A percentile compares a stretch with the other conserved stretches of the same genome.
These are phyloP conservation scores for Exophiala oligosperma DNA, from an alignment of 2,329 filamentous ascomycete species.

Conservation along the genomic window DNA sequence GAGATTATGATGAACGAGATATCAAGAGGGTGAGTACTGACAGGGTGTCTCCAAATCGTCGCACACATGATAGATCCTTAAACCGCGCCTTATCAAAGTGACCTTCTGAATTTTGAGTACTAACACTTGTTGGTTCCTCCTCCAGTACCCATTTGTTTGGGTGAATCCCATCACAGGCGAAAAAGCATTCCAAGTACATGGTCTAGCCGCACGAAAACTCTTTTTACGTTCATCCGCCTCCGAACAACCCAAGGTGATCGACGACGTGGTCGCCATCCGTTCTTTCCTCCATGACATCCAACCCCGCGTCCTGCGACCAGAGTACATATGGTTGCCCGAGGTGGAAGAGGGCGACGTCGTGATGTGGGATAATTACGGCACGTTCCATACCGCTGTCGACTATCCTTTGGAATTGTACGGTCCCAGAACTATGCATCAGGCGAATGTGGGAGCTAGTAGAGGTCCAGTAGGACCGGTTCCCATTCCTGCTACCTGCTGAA, in stretches of 20 bases:
- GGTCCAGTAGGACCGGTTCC: conserved; percentile 33
- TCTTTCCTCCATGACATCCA: conserved; percentile 39
- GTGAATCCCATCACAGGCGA: conserved; percentile 45
- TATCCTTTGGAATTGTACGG: conserved; percentile 42
- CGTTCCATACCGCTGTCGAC: conserved; percentile 47
- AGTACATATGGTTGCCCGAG: conserved; percentile 43
- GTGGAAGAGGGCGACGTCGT: conserved; percentile 47
- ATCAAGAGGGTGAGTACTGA: conserved; percentile 34
- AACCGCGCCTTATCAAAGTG: not conserved
- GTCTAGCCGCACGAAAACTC: conserved; percentile 41
- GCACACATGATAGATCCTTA: not conserved
- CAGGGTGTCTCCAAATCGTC: too few relatives aligned
- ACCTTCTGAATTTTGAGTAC: too few relatives aligned
- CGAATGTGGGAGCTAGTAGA: conserved; percentile 42
- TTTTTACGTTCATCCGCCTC: conserved; percentile 38
- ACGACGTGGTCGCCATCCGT: conserved; percentile 42
- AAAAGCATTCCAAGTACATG: conserved; percentile 47
- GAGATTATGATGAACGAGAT: conserved; percentile 36
- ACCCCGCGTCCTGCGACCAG: conserved; percentile 42
- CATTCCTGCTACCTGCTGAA: conserved; percentile 11
- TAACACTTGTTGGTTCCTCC: too few relatives aligned
- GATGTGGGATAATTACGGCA: conserved; percentile 47
- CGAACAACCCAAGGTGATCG: conserved; percentile 38
- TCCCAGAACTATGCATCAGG: conserved; percentile 48
- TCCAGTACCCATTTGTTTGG: conserved; percentile 49